Evolutionary conservation across 495 filamentous ascomycete species (phyloP), one percentile per base, ranked within the genome.

Genomic region (Penicillium tannophilum): DNA sequence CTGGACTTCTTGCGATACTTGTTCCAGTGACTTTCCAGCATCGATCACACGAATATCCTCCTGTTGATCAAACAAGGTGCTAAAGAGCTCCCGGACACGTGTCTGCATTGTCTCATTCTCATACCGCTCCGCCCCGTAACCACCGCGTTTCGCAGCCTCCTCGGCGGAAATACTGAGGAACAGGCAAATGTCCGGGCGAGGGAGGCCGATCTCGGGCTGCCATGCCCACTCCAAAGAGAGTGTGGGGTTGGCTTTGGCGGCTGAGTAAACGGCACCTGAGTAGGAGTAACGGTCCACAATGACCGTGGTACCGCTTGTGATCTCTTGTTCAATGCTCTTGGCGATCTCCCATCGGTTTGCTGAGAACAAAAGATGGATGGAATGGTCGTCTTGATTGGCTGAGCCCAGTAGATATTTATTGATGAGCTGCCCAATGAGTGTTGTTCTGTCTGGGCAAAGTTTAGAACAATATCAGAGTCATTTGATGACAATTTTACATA

Each of bases 221-320:
- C 81, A 84, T 42, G 90, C 91, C 90, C 93, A 97, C 4, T 82
- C 72, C 6, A 98, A 73, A 1, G 82, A 78, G 9, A 97, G 79
- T 7, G 72, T 75, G 8, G 86, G 84, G 65, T 90, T 90, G 23
- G 82, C 78, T 65, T 97, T 97, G 0, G 94, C 94, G n/a, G 91
- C 90, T n/a, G 88, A 90, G 75, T 98, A 98, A 19, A 97, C 91
- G 47, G 90, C 88, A 17, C 94, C 94, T 36, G 88, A 91, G 75
- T 97, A 92, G 65, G 93, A 95, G 74, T 97, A 98, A 42, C 94
- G 86, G 72, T 98, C 94, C 53, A 93, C 84, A 30, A 98, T 82
- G 9, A 98, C 81, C 0, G 86, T 96, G 44, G 75, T 83, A 16
- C 92, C 93, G 7, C 73, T 70, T 9, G 73, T 62, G 23, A 96